Evolutionary conservation across 2,329 filamentous ascomycete genomes (phyloP), one percentile per base, ranked within the genome.

Genomic region (Nannizzia gypsea): DNA sequence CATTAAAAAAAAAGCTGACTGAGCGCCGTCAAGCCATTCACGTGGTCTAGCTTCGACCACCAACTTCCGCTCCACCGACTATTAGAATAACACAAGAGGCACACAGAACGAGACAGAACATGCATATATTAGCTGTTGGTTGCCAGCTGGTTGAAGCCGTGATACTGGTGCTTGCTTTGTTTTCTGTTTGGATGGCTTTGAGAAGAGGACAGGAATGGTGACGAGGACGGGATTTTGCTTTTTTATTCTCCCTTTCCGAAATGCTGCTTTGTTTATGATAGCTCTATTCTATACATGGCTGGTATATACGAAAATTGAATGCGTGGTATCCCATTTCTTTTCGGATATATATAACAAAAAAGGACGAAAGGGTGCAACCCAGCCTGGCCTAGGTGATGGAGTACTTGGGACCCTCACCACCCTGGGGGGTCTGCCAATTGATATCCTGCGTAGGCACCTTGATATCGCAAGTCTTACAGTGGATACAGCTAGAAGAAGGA

Each of bases 391-490:
- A 79, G 55, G 83, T 86, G 74, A 85, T 78, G 58, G 80, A 78
- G 67, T 86, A 86, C 70, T 85, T 85, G 6, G 83, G 83, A 3
- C 83, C 83, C 69, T 86, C 93, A 57, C 92, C 93, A 65, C 93
- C 91, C 72, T 96, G 90, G 5, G 93, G 93, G 34, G 93, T 93
- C 67, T 90, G 84, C 90, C 90, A 96, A 74, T 96, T 96, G 75
- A 99, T 97, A 71, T 97, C 93, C 77, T 99, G 93, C 63, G 86
- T 83, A 6, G 93, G 93, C 15, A 90, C 92, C 78, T 99, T 99
- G 78, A 99, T 99, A 74, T 99, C 93, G 73, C 93, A 99, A 13
- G 93, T 99, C 82, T 99, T 99, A 81, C 93, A 99, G 76, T 99
- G 93, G 65, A 99, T 95, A 73, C 93, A 99, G 76, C 91, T 96